Evolutionary conservation across 2,329 filamentous ascomycete species (phyloP), one percentile per base, ranked within the genome.

Genomic region (Arthrobotrys musiformis): DNA sequence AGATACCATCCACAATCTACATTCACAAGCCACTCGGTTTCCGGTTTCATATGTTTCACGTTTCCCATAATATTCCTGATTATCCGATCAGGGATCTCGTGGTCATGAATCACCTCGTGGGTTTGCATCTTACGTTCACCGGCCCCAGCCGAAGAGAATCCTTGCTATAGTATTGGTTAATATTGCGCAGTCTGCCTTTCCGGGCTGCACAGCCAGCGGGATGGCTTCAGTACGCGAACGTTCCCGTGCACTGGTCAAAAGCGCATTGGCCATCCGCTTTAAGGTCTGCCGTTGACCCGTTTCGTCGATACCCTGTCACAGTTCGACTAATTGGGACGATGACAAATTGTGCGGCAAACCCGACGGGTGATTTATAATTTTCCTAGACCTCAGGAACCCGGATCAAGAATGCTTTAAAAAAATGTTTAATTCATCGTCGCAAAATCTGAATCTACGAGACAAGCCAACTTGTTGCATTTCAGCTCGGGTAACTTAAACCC

Each of bases 271-370:
- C 42, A 11, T 28, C 11, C 19, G 11, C 13, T 28, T n/a, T 26
- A 11, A 22, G 13, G 11, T 13, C 6, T 46, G n/a, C n/a, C n/a
- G n/a, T 22, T 8, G 5, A 24, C 17, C 42, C 2, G 2, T 1
- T 19, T 46, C 17, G 11, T 22, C 8, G 42, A 8, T 8, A 46
- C 5, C 9, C n/a, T 2, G 46, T 2, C 1, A 28, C n/a, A n/a
- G n/a, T n/a, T n/a, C n/a, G n/a, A n/a, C 24, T n/a, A 28, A 13
- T 46, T n/a, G 17, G 42, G 9, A 2, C 17, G 42, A 54, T 54
- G 50, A 54, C 50, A 54, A 54, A 54, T 54, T 33, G 15, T 54
- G 26, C 28, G 50, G 50, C 50, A 54, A 6, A 35, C 5, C 50
- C 28, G 50, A 19, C 15, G 24, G 50, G 9, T 19, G 50, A 54